Evolutionary conservation across 2,329 filamentous ascomycete species (phyloP).

Genomic region (Cercospora sesami): DNA sequence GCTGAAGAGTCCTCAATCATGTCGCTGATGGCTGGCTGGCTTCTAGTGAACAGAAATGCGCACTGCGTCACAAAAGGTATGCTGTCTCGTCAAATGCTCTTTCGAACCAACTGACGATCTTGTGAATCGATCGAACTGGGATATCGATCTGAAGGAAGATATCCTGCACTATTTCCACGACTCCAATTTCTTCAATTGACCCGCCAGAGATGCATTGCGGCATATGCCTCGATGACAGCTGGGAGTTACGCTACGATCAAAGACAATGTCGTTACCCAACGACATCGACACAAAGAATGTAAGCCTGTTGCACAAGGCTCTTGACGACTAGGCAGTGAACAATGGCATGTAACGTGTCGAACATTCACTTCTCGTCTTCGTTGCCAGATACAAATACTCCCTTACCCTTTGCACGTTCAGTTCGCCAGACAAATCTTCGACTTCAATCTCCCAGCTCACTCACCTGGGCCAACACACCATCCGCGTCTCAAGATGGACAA

Average conservation of each 20-base stretch:
- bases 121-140: neutral
- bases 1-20: neutral
- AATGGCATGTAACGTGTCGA: neutral
- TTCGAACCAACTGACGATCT: neutral
- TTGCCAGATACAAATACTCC: neutral
- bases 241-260: neutral
- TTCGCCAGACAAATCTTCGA: neutral
- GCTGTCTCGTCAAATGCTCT: neutral
- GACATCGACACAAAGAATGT: neutral
- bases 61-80: neutral
- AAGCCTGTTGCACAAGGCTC: neutral
- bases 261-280: neutral
- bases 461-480: neutral
- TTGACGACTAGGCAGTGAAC: neutral
- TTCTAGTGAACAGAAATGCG: neutral
- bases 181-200: neutral
- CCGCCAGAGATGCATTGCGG: neutral
- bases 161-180: neutral
- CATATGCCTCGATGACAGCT: neutral
- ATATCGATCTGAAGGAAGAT: neutral
- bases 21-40: neutral
- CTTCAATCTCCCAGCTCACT: neutral
- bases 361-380: neutral
- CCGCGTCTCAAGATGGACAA: neutral
- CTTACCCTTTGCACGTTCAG: neutral